Conservation (phyloP, 2,329 filamentous ascomycete genomes). For the Aspergillus chevalieri region DNA sequence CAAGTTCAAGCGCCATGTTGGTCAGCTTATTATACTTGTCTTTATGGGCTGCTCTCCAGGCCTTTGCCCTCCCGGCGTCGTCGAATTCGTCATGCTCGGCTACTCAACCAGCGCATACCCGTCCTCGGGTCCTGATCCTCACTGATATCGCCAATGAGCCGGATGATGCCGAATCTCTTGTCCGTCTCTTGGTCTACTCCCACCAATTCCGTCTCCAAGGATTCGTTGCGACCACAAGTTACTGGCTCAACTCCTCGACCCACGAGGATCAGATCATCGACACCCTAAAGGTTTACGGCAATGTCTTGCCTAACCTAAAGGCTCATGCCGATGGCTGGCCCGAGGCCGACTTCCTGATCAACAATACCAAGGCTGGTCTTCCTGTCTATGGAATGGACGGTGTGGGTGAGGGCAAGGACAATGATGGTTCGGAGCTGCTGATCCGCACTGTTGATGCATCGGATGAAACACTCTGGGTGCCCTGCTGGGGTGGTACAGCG, state of each 20-base stretch:
- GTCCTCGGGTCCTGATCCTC: slow-evolving; percentile 34
- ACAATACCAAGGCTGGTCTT: slow-evolving; percentile 32
- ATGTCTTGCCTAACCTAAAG: slow-evolving; percentile 45
- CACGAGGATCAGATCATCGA: slow-evolving; percentile 40
- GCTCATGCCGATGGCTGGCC: slow-evolving; percentile 35
- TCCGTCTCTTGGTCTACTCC: slow-evolving; percentile 41
- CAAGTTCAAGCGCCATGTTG: not conserved
- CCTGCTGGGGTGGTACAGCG: slow-evolving; percentile 49
- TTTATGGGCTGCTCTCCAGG: not conserved
- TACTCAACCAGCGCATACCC: not conserved
- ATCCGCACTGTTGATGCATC: slow-evolving; percentile 28
- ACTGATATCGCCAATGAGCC: slow-evolving; percentile 44
- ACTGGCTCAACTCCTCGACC: slow-evolving; percentile 39
- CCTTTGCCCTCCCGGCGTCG: not conserved
- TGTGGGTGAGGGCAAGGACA: slow-evolving; percentile 37
- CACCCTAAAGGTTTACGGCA: slow-evolving; percentile 41
- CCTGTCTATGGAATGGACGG: slow-evolving; percentile 35
- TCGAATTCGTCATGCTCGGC: not conserved
- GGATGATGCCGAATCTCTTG: slow-evolving; percentile 42
- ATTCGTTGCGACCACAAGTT: slow-evolving; percentile 43
- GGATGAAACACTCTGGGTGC: slow-evolving; percentile 43
- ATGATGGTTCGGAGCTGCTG: slow-evolving; percentile 14
- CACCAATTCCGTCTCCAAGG: slow-evolving; percentile 45
- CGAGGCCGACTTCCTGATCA: slow-evolving; percentile 39
- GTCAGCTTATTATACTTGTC: not conserved